These are phyloP conservation scores for Nothophoma quercina DNA, from an alignment of 2,329 filamentous ascomycete genomes.

Conservation along the genomic window DNA sequence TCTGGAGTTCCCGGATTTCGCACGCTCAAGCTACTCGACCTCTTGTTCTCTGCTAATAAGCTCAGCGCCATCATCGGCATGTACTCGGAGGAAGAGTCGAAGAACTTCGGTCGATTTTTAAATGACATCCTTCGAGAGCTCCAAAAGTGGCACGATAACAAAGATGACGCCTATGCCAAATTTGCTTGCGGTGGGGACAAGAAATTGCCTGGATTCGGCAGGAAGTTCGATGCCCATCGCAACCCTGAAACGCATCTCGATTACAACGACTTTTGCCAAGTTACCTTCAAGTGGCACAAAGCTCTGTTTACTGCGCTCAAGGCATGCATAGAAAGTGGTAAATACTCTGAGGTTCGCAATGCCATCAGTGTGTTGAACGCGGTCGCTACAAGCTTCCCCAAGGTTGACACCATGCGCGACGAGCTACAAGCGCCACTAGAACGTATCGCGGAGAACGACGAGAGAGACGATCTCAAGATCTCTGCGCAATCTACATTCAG, in stretches of 20 bases:
- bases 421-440: constrained; percentile 72
- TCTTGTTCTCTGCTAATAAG: constrained; percentile 83
- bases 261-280: constrained; percentile 83
- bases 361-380: constrained; percentile 88
- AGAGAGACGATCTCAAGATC: constrained; percentile 77
- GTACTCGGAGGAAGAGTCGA: constrained; percentile 88
- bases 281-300: constrained; percentile 91
- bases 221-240: constrained; percentile 72
- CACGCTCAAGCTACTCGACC: constrained; percentile 81
- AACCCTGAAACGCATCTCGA: constrained; percentile 77
- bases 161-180: constrained; percentile 74
- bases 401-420: constrained; percentile 85
- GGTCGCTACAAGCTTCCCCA: constrained; percentile 83
- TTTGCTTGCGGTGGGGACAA: constrained; percentile 75
- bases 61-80: constrained; percentile 85
- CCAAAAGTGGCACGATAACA: constrained; percentile 82
- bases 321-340: constrained; percentile 78
- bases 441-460: constrained; percentile 63
- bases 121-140: constrained; percentile 83
- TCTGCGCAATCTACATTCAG: constrained; percentile 75
- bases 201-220: constrained; percentile 80
- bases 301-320: constrained; percentile 81
- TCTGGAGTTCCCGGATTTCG: constrained; percentile 86
- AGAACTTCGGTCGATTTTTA: constrained; percentile 91
- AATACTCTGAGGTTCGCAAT: constrained; percentile 98